Evolutionary conservation across 2,329 filamentous ascomycete genomes (phyloP), one percentile per base, ranked within the genome.

Genomic region (Epichloe scottii): DNA sequence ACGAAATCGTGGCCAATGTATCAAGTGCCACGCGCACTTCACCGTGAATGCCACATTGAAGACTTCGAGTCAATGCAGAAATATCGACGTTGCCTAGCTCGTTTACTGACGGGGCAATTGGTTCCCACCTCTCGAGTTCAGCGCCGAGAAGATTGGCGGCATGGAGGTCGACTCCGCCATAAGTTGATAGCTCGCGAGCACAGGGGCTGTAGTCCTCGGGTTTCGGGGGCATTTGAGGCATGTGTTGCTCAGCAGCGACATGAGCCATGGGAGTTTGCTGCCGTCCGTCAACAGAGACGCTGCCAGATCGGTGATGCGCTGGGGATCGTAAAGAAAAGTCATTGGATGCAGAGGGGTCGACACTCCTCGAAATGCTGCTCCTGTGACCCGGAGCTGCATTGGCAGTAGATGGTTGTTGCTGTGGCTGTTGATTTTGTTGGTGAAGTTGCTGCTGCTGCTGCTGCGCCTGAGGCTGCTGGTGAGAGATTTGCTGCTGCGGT

Each of bases 21-120:
- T 97, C 93, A 43, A 98, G 72, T 2, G 91, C 91, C 55, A 95
- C 70, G 10, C 91, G 82, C n/a, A 95, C 84, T 68, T 98, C 93
- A 5, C 82, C 83, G 59, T 89, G 84, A 42, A 97, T 86, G 1
- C 91, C 91, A 50, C 87, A 94, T 63, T 95, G 89, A 38, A 98
- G 72, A 60, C 89, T 89, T 72, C 89, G 85, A 0, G 85, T 95
- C 40, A 98, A 75, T 19, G 91, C 89, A 57, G 90, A 85, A 30
- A 97, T 84, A 62, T 98, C 91, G 56, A 97, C 87, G 19, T 89
- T 78, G 8, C 91, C 93, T 49, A 97, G 75, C 59, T 97, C 90
- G 21, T 77, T 72, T 17, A 89, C 75, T 2, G 75, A 71, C 0
- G 93, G 91, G 38, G 89, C 75, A 51, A 87, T 84, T 0, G 90